These are phyloP conservation scores for Astrocystis sublimbata DNA, from an alignment of 495 filamentous ascomycete species.

Conservation along the genomic window DNA sequence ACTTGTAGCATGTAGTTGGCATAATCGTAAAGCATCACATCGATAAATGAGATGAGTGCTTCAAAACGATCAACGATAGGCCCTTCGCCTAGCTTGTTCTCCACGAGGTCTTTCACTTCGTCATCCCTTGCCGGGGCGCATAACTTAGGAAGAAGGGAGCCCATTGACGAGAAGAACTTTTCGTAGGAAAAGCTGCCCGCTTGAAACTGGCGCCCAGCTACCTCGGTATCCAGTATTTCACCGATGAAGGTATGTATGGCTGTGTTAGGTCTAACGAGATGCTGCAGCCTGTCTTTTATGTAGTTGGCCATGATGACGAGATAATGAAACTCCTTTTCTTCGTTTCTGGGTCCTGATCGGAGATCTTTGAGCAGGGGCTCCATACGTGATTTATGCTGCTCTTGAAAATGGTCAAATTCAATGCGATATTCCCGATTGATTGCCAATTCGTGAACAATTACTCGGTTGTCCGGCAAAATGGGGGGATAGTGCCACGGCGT, in stretches of 20 bases:
- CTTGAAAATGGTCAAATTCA: constrained; percentile 50
- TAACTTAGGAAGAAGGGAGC: constrained; percentile 82
- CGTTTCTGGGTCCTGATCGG: constrained; percentile 69
- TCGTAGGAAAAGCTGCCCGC: constrained; percentile 90
- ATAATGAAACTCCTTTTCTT: constrained; percentile 62
- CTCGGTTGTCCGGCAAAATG: constrained; percentile 77
- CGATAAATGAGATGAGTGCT: constrained; percentile 80
- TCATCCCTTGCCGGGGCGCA: constrained; percentile 90
- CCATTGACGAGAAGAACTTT: constrained; percentile 89
- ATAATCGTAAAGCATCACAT: constrained; percentile 91
- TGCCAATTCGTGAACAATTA: constrained; percentile 86
- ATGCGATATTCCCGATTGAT: constrained; percentile 81
- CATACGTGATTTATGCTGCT: constrained; percentile 52
- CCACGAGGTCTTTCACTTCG: constrained; percentile 74
- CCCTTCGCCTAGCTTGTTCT: constrained; percentile 65
- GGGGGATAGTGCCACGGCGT: constrained; percentile 40
- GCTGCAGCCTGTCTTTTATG: constrained; percentile 78
- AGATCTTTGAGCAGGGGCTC: constrained; percentile 74
- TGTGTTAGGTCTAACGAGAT: constrained; percentile 75
- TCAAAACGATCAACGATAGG: constrained; percentile 84
- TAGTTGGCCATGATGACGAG: constrained; percentile 81
- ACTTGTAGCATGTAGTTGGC: constrained; percentile 89
- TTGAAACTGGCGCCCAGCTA: constrained; percentile 73
- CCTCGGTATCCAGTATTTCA: constrained; percentile 78
- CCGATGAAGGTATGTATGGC: constrained; percentile 81